phyloP scores from a whole-genome alignment of 2,329 filamentous ascomycete species.

The Laburnicola sp. region DNA sequence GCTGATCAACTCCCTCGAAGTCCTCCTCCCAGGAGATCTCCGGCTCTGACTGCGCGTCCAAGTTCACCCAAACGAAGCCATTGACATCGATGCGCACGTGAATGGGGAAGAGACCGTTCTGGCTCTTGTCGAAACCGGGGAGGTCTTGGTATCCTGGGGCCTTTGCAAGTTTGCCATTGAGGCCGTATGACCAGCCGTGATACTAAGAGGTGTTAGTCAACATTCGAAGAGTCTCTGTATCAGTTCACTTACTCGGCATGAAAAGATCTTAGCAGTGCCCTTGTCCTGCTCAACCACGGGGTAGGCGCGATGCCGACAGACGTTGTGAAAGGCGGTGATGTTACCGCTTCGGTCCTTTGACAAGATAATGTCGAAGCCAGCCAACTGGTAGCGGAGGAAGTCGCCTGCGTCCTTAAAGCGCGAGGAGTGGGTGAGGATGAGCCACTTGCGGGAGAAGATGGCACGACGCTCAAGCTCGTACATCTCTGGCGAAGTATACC shows the following conservation, averaged over 20 bases:
- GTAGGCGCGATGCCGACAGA: constrained; percentile 48
- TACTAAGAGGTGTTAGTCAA: constrained; percentile 20
- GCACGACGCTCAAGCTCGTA: constrained; percentile 51
- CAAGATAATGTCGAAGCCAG: constrained; percentile 18
- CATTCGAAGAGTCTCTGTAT: no score
- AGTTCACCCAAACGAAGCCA: constrained; percentile 34
- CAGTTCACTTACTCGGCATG: constrained; percentile 28
- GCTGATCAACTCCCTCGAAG: constrained; percentile 14
- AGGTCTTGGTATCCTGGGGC: constrained; percentile 46
- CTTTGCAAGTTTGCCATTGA: constrained; percentile 46
- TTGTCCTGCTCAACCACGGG: constrained; percentile 19
- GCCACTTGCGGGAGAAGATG: constrained; percentile 48
- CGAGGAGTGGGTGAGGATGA: constrained; percentile 37
- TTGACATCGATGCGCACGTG: constrained; percentile 22
- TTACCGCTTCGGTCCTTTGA: constrained; percentile 14
- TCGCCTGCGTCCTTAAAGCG: constrained; percentile 23
- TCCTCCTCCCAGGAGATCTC: constrained; percentile 16
- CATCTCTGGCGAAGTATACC: constrained; percentile 41
- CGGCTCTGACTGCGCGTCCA: constrained; percentile 19
- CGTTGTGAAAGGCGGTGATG: constrained; percentile 44
- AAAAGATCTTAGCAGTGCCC: constrained; percentile 38
- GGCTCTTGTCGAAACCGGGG: constrained; percentile 40
- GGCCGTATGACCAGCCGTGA: constrained; percentile 49
- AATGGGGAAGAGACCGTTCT: constrained; percentile 34
- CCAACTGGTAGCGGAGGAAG: constrained; percentile 17